phyloP scores from a whole-genome alignment of 768 basidiomycete species.

The Tephrocybe sp. region DNA sequence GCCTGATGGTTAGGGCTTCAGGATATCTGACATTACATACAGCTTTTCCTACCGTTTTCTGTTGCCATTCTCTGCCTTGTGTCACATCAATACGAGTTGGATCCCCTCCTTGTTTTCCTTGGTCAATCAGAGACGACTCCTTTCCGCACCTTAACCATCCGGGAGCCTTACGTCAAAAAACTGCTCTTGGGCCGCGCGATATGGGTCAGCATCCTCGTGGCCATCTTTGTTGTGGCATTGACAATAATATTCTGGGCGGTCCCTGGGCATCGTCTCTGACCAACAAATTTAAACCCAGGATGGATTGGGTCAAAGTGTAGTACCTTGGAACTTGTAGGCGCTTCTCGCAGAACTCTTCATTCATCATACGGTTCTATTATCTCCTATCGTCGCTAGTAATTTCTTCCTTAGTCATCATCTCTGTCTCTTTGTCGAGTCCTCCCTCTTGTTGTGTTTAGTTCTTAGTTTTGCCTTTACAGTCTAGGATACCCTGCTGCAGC shows the following conservation, averaged over 20 bases:
- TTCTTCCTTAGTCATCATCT: slow-evolving; percentile 7
- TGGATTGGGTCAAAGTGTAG: slow-evolving; percentile 8
- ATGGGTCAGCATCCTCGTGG: slow-evolving; percentile 85
- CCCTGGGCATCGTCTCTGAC: slow-evolving; percentile 84
- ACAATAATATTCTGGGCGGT: slow-evolving; percentile 96
- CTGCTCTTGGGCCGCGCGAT: slow-evolving; percentile 86
- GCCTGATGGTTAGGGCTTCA: not conserved
- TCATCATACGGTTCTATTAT: slow-evolving; percentile 12
- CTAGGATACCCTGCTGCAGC: slow-evolving; percentile 23
- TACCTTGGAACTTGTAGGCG: slow-evolving; percentile 13
- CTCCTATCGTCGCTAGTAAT: slow-evolving; percentile 15
- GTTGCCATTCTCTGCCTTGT: slow-evolving; percentile 89
- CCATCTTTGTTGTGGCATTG: slow-evolving; percentile 72
- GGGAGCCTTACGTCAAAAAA: slow-evolving; percentile 93
- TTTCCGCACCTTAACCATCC: slow-evolving; percentile 89
- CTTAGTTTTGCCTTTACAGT: slow-evolving; percentile 16
- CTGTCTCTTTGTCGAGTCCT: slow-evolving; percentile 24
- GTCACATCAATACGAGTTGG: slow-evolving; percentile 96
- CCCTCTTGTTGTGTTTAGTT: slow-evolving; percentile 28
- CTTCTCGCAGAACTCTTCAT: slow-evolving; percentile 12
- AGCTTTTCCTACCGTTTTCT: slow-evolving; percentile 95
- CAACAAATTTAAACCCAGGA: slow-evolving; percentile 2
- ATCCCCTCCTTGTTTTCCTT: slow-evolving; percentile 92
- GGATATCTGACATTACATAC: slow-evolving; percentile 14
- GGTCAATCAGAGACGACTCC: slow-evolving; percentile 96